phyloP scores from a whole-genome alignment of 331 rosid genomes.

The Arachis monticola region DNA sequence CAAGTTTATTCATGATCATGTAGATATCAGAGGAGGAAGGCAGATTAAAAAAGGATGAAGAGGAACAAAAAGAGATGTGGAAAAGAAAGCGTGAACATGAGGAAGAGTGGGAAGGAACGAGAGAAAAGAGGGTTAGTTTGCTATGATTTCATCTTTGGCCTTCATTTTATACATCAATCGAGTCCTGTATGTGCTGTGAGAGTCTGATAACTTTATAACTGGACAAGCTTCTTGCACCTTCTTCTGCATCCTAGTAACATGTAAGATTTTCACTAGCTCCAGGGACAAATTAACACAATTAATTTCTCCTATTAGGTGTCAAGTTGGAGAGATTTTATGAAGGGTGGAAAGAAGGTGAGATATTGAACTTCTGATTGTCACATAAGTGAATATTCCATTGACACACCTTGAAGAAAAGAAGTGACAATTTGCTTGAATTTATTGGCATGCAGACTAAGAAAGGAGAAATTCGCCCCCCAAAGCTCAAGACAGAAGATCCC shows the following conservation, averaged over 20 bases:
- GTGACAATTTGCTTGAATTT: neutral
- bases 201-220: neutral
- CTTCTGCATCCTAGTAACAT: neutral
- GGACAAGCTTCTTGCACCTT: neutral
- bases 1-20: slow-evolving; percentile 23
- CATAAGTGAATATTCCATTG: neutral
- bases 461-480: slow-evolving; percentile 75
- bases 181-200: neutral
- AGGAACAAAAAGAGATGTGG: slow-evolving; percentile 97
- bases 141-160: slow-evolving; percentile 33
- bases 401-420: neutral
- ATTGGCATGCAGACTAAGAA: slow-evolving; percentile 59
- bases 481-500: slow-evolving; percentile 80
- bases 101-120: slow-evolving; percentile 99
- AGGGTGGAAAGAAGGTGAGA: slow-evolving; percentile 76
- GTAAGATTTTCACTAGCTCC: neutral
- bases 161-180: slow-evolving; percentile 18
- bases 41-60: slow-evolving; percentile 92
- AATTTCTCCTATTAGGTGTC: slow-evolving; percentile 60
- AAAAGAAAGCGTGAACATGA: slow-evolving; percentile 97
- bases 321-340: slow-evolving; percentile 86
- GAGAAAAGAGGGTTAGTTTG: slow-evolving; percentile 89
- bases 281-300: neutral
- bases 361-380: neutral
- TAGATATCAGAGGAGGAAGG: slow-evolving; percentile 99